Percentiles rank a stretch among this genome's conserved stretches.
These are phyloP conservation scores for Podospora pseudoanserina DNA, from an alignment of 495 filamentous ascomycete species.

Conservation along the genomic window DNA sequence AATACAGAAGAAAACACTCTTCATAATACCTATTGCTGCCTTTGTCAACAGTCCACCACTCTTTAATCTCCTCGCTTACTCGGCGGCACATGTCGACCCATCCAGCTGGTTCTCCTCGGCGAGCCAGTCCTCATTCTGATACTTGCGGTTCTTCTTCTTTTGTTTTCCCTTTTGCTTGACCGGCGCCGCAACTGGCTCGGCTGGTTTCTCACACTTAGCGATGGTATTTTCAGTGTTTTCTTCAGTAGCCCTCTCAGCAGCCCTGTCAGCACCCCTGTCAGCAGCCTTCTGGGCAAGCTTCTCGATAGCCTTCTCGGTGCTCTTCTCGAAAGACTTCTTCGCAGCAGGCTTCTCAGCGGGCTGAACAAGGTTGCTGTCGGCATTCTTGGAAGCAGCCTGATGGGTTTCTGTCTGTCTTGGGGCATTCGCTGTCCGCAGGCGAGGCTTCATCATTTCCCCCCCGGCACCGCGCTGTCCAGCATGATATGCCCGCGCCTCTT, in stretches of 20 bases:
- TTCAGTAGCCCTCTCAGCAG: neutral
- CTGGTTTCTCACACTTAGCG: neutral
- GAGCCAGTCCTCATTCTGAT: neutral
- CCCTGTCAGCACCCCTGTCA: neutral
- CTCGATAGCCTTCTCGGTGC: neutral
- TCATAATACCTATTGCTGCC: neutral
- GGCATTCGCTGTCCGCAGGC: no score
- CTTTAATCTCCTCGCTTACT: neutral
- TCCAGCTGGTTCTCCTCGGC: neutral
- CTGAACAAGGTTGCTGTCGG: no score
- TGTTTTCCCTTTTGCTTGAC: neutral
- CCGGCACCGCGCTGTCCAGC: neutral
- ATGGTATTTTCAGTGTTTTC: neutral
- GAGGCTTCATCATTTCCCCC: neutral
- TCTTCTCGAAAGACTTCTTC: no score
- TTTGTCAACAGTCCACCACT: neutral
- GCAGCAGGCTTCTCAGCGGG: no score
- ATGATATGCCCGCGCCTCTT: neutral
- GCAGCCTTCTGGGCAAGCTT: neutral
- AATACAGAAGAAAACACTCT: neutral
- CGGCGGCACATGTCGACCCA: neutral
- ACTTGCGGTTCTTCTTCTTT: neutral
- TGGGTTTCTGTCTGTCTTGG: no score
- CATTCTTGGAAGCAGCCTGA: no score
- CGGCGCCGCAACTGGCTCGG: constrained; percentile 8